These are phyloP conservation scores for Hymenoscyphus occultus DNA, from an alignment of 2,329 filamentous ascomycete genomes.

Conservation along the genomic window DNA sequence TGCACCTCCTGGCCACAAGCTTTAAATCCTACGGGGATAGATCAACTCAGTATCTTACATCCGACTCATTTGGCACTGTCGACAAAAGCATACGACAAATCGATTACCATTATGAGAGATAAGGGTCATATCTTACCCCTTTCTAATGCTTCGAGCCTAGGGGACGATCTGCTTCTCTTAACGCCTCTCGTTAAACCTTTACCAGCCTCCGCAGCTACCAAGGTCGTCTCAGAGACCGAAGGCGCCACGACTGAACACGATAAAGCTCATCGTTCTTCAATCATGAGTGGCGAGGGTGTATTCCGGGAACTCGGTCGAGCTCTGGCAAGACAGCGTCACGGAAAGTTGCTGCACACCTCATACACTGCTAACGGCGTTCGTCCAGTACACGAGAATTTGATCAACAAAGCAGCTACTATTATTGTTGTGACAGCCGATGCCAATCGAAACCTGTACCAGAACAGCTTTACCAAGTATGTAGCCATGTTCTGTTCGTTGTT, in stretches of 20 bases:
- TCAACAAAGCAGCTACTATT: constrained; percentile 82
- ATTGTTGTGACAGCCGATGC: constrained; percentile 92
- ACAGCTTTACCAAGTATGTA: constrained; percentile 93
- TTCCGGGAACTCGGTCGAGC: constrained; percentile 87
- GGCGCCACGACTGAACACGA: constrained; percentile 48
- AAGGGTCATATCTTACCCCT: constrained; percentile 82
- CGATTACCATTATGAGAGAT: constrained; percentile 89
- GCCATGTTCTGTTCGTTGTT: constrained; percentile 92
- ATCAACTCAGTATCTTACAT: constrained; percentile 75
- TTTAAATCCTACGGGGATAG: constrained; percentile 78
- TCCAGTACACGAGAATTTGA: constrained; percentile 89
- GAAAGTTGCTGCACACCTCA: constrained; percentile 86
- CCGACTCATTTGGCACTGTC: constrained; percentile 79
- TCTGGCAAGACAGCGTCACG: constrained; percentile 79
- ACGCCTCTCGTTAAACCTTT: constrained; percentile 88
- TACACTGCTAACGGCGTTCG: constrained; percentile 92
- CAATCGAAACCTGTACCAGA: constrained; percentile 89
- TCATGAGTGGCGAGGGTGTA: constrained; percentile 91
- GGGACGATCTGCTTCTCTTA: constrained; percentile 84
- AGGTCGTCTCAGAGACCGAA: constrained; percentile 58
- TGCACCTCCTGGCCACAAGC: constrained; percentile 92
- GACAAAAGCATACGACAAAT: constrained; percentile 82
- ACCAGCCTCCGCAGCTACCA: constrained; percentile 82
- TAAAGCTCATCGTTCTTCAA: constrained; percentile 52
- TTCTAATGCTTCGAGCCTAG: constrained; percentile 73